Percentiles rank a stretch among this genome's conserved stretches.
These are phyloP conservation scores for Ananas comosus DNA, from an alignment of 176 grass and related monocot species.

Conservation along the genomic window DNA sequence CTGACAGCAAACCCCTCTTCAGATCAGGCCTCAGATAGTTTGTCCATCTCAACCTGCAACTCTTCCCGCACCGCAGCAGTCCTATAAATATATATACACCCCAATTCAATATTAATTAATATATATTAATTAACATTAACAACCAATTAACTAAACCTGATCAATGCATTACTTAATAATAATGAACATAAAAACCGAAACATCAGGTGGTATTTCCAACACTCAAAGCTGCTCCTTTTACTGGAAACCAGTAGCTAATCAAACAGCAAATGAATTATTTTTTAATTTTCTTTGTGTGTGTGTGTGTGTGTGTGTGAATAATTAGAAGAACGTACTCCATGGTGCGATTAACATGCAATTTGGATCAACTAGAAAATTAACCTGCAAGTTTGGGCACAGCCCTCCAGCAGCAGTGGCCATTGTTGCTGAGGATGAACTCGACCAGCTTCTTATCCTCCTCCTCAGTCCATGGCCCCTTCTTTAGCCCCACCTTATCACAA, in stretches of 20 bases:
- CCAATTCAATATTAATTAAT: not conserved
- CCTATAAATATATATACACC: constrained; percentile 21
- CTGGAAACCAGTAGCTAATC: too few relatives aligned
- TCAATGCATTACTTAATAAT: too few relatives aligned
- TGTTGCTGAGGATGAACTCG: constrained; percentile 54
- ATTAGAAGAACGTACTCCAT: too few relatives aligned
- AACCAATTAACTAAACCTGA: too few relatives aligned
- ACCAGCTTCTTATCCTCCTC: constrained; percentile 76
- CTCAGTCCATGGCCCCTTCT: constrained; percentile 72
- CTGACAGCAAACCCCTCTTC: constrained; percentile 60
- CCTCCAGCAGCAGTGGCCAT: constrained; percentile 75
- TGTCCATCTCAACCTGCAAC: constrained; percentile 80
- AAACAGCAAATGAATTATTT: too few relatives aligned
- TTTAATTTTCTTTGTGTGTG: too few relatives aligned
- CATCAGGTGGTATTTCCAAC: too few relatives aligned
- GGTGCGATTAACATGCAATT: too few relatives aligned
- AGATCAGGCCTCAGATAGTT: constrained; percentile 87
- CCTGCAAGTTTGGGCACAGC: constrained; percentile 83
- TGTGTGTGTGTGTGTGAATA: too few relatives aligned
- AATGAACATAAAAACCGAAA: too few relatives aligned
- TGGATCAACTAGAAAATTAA: not conserved
- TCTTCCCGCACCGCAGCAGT: constrained; percentile 79
- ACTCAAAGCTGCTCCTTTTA: too few relatives aligned
- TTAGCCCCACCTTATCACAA: constrained; percentile 80
- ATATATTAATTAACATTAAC: not conserved